phyloP scores from a whole-genome alignment of 192 early-diverging fungal species.

The Dimargaris xerosporica region DNA sequence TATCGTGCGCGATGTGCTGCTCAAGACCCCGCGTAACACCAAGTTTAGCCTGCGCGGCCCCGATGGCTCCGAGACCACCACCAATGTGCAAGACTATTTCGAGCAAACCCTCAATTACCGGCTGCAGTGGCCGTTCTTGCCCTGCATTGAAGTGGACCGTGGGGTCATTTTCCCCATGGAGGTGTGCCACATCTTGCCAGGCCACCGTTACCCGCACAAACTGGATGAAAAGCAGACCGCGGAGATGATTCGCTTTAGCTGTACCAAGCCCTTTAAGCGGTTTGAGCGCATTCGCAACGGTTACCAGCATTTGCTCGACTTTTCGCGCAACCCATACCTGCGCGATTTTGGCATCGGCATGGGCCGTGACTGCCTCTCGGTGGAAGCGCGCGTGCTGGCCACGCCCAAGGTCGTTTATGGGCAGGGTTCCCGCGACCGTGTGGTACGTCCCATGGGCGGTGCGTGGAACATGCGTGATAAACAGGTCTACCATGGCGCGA shows the following conservation, averaged over 20 bases:
- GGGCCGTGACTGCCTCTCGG: conserved; percentile 39
- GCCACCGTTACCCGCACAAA: conserved; percentile 71
- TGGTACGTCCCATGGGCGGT: conserved; percentile 45
- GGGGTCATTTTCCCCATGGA: conserved; percentile 78
- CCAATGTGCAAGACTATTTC: conserved; percentile 71
- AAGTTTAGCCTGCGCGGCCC: conserved; percentile 49
- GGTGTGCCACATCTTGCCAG: conserved; percentile 66
- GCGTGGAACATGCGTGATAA: conserved; percentile 81
- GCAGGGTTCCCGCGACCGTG: conserved; percentile 24
- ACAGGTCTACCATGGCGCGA: conserved; percentile 55
- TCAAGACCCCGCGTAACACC: conserved; percentile 44
- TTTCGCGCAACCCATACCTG: conserved; percentile 53
- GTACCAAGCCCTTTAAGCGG: conserved; percentile 68
- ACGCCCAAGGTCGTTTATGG: conserved; percentile 63
- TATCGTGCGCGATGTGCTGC: conserved; percentile 50
- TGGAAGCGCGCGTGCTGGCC: conserved; percentile 65
- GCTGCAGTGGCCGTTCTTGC: conserved; percentile 64
- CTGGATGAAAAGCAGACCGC: conserved; percentile 74
- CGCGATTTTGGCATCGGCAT: conserved; percentile 61
- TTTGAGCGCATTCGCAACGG: conserved; percentile 61
- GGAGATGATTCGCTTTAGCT: conserved; percentile 92
- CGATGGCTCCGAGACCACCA: conserved; percentile 30
- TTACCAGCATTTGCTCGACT: conserved; percentile 46
- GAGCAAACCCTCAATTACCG: conserved; percentile 47
- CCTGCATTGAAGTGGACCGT: conserved; percentile 58